phyloP scores from a whole-genome alignment of 257 asterid species.

The Fraxinus cuspidata region DNA sequence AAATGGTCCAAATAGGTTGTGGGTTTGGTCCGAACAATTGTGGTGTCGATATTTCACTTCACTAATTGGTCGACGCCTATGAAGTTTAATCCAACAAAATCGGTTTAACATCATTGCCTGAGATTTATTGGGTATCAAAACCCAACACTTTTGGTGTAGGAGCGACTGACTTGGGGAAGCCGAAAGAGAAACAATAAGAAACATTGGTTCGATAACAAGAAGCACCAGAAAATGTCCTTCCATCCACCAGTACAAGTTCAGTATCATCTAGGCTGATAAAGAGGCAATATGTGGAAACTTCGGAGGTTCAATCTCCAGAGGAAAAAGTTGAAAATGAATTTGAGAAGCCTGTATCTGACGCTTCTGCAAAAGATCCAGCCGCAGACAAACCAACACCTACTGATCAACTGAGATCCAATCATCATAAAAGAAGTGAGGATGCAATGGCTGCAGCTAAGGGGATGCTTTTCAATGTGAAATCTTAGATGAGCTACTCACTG shows the following conservation, averaged over 20 bases:
- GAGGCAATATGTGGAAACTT: slow-evolving; percentile 33
- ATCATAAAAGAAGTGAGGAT: slow-evolving; percentile 52
- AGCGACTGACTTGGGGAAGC: slow-evolving; percentile 44
- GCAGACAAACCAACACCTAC: slow-evolving; percentile 26
- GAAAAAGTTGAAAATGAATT: slow-evolving; percentile 33
- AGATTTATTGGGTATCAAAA: too few relatives aligned
- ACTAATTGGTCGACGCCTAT: too few relatives aligned
- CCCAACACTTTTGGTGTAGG: slow-evolving; percentile 86
- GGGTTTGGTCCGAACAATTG: too few relatives aligned
- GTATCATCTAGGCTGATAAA: slow-evolving; percentile 38
- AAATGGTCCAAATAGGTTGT: too few relatives aligned
- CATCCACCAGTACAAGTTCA: slow-evolving; percentile 30
- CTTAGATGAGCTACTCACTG: too few relatives aligned
- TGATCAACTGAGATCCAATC: slow-evolving; percentile 43
- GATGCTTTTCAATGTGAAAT: too few relatives aligned
- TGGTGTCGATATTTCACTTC: too few relatives aligned
- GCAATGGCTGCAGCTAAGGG: too few relatives aligned
- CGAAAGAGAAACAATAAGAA: slow-evolving; percentile 43
- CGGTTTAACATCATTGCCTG: too few relatives aligned
- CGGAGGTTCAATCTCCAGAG: slow-evolving; percentile 37
- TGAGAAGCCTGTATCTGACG: slow-evolving; percentile 37
- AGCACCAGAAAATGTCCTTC: slow-evolving; percentile 37
- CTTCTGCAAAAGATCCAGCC: slow-evolving; percentile 35
- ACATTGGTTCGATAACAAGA: slow-evolving; percentile 32
- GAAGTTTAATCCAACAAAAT: too few relatives aligned